Evolutionary conservation across 2,329 filamentous ascomycete species (phyloP).

Genomic region (Fusarium sp.): DNA sequence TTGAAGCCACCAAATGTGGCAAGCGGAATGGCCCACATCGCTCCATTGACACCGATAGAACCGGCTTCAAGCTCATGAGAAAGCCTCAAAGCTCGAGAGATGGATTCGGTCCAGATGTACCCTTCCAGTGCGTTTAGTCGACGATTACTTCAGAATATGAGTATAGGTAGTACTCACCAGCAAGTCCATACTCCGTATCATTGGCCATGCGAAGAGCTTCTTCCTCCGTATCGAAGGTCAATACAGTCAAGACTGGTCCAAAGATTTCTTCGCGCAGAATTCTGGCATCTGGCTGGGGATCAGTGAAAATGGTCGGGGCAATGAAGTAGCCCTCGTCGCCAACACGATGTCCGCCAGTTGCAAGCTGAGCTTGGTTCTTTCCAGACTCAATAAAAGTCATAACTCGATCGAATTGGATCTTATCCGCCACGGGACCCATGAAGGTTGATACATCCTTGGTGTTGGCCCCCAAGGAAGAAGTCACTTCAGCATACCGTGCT

Average conservation of each 20-base stretch:
- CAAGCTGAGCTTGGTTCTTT: neutral
- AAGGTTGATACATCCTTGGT: neutral
- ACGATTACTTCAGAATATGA: too few relatives aligned
- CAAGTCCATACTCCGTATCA: neutral
- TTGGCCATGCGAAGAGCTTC: neutral
- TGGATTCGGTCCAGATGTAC: too few relatives aligned
- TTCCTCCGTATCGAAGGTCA: neutral
- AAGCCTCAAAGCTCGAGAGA: too few relatives aligned
- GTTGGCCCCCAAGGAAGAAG: too few relatives aligned
- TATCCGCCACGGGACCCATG: neutral
- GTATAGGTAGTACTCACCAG: too few relatives aligned
- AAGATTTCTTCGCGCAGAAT: neutral
- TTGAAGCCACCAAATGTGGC: slow-evolving; percentile 1
- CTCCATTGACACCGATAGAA: neutral
- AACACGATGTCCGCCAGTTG: neutral
- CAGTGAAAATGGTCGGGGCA: neutral
- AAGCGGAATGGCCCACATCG: neutral
- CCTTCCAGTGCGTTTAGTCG: too few relatives aligned
- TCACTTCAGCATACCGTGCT: too few relatives aligned
- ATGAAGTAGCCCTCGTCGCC: neutral
- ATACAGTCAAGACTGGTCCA: neutral
- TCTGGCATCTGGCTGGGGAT: neutral
- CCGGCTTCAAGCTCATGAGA: neutral
- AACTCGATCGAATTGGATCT: neutral
- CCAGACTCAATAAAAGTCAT: neutral